Percentiles rank a stretch among this genome's conserved stretches.
These are phyloP conservation scores for Pichia membranifaciens DNA, from an alignment of 805 yeast genomes.

Conservation along the genomic window DNA sequence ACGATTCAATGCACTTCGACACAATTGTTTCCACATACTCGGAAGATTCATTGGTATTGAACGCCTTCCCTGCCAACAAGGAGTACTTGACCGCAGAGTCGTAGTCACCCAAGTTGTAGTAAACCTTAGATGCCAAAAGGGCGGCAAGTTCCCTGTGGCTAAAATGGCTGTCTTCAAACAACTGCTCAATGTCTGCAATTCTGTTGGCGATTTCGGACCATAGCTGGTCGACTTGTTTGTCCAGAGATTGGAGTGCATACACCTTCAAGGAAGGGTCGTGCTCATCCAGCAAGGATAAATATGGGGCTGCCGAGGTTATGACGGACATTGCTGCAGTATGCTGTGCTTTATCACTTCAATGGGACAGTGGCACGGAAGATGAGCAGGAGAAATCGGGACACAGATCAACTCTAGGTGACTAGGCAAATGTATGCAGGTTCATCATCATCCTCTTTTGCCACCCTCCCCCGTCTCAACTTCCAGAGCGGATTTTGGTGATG, in stretches of 20 bases:
- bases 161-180: constrained; percentile 79
- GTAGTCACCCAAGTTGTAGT: constrained; percentile 89
- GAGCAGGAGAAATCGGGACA: too few relatives aligned
- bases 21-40: constrained; percentile 92
- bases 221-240: constrained; percentile 76
- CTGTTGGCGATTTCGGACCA: constrained; percentile 98
- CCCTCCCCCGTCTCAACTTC: constrained; percentile 1
- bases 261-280: constrained; percentile 69
- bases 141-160: constrained; percentile 76
- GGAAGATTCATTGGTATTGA: constrained; percentile 67
- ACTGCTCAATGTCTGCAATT: constrained; percentile 80
- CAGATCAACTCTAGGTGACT: too few relatives aligned
- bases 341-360: background rate
- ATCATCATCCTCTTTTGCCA: constrained; percentile 11
- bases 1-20: constrained; percentile 83
- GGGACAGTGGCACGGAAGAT: background rate
- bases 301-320: constrained; percentile 79
- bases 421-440: too few relatives aligned
- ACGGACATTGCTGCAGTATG: constrained; percentile 21
- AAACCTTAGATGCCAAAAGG: constrained; percentile 81
- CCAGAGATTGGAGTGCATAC: constrained; percentile 79
- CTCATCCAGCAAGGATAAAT: constrained; percentile 83
- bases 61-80: constrained; percentile 73
- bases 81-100: constrained; percentile 87
- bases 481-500: too few relatives aligned